phyloP scores from a whole-genome alignment of 306 rosid genomes.

The Calophaca sinica region DNA sequence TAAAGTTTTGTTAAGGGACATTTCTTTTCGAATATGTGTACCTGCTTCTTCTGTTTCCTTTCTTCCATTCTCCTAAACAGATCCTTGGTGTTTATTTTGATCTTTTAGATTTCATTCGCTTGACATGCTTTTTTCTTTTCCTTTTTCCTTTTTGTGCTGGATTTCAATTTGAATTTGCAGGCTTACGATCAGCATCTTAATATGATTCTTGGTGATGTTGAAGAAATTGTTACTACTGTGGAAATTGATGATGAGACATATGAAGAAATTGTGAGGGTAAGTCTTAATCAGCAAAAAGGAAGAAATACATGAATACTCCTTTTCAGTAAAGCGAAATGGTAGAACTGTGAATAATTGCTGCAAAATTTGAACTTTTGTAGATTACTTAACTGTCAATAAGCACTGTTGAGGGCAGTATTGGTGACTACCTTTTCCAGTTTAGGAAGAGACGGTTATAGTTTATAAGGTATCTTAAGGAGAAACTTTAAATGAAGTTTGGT shows the following conservation, averaged over 20 bases:
- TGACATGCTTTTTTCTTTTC: background rate
- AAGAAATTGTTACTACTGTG: slow-evolving; percentile 88
- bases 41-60: background rate
- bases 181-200: slow-evolving; percentile 99
- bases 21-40: background rate
- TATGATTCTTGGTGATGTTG: slow-evolving; percentile 99
- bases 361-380: background rate
- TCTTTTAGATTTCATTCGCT: background rate
- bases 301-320: background rate
- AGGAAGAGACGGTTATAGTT: slow-evolving; percentile 14
- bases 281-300: slow-evolving; percentile 33
- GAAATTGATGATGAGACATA: slow-evolving; percentile 98
- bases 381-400: slow-evolving; percentile 2
- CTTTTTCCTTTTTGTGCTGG: slow-evolving; percentile 12
- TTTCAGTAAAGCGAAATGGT: background rate
- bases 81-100: slow-evolving; percentile 25
- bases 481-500: slow-evolving; percentile 29
- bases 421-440: slow-evolving; percentile 1
- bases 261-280: slow-evolving; percentile 99
- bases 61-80: background rate
- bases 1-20: background rate
- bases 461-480: slow-evolving; percentile 4
- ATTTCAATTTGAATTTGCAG: slow-evolving; percentile 60
- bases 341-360: background rate
- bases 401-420: slow-evolving; percentile 22